Evolutionary conservation across 2,329 filamentous ascomycete species (phyloP), one percentile per base, ranked within the genome.

Genomic region (Aspergillus fumigatus): DNA sequence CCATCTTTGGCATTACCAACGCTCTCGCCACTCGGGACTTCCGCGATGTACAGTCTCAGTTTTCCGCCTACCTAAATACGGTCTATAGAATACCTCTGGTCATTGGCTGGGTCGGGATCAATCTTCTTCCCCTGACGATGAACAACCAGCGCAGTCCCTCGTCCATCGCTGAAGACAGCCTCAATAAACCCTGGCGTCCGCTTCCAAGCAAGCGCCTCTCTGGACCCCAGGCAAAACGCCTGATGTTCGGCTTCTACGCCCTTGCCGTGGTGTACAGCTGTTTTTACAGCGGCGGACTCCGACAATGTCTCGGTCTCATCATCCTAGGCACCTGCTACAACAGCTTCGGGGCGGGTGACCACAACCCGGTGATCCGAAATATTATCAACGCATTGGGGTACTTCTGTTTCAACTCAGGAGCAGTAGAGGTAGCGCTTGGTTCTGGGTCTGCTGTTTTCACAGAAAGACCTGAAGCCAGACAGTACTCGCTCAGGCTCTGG

Each of bases 161-260:
- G 3, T 66, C 75, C 3, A 60, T 75, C 8, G 48, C 58, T 0
- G 77, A 79, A 56, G 77, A 79, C 60, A 32, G 47, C 0, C 52
- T 74, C 51, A 79, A 79, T 67, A 79, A 78, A 53, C 73, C 75
- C 19, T 69, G 67, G 63, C 62, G 72, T 4, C 68, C 71, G 0
- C 56, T 75, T 11, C 67, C 71, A 3, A 55, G 59, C 2, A 59
- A 61, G 5, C 62, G 64, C 1, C 58, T 73, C 3, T 65, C 62
- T 4, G 40, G 50, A 1, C 9, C 35, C 1, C 52, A 65, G 11
- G 60, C 62, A 0, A 56, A 58, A 3, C 40, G 35, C 17, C 48
- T 69, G 2, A 59, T 59, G 53, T 26, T 65, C 2, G 23, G 19
- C 14, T 23, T 55, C 19, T 57, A 55, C 29, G 10, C 54, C 17